A percentile compares a stretch with the other conserved stretches of the same genome.
Conservation (phyloP, 495 filamentous ascomycete genomes). For the Paragyromitra xinjiangensis region DNA sequence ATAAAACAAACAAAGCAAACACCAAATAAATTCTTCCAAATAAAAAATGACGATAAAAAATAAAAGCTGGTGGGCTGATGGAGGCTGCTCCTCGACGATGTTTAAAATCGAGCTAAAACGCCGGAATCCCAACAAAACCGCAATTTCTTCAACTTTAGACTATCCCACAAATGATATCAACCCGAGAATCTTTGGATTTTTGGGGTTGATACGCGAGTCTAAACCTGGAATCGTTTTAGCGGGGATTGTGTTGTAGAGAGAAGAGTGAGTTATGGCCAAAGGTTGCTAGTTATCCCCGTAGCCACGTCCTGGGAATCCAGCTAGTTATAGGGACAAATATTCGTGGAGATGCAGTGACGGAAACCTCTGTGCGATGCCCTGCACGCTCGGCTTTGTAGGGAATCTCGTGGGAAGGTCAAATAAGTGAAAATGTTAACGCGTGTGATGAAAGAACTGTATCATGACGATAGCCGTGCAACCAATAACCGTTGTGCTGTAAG, state of each 20-base stretch:
- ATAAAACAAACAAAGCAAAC: neutral
- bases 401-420: neutral
- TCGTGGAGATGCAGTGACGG: neutral
- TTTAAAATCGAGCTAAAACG: neutral
- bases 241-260: neutral
- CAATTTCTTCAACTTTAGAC: neutral
- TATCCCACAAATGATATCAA: neutral
- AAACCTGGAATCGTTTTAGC: neutral
- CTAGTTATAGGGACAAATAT: neutral
- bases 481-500: neutral
- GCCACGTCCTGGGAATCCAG: neutral
- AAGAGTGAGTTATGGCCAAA: neutral
- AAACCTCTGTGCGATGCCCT: neutral
- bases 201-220: neutral
- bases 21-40: neutral
- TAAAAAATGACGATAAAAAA: neutral
- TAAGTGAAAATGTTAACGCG: neutral
- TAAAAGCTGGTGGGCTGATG: neutral
- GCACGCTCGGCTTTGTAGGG: neutral
- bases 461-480: neutral
- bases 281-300: neutral
- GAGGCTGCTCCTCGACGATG: neutral
- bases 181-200: neutral
- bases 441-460: slow-evolving; percentile 8
- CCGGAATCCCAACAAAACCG: neutral